Conservation (phyloP, 148 eudicot species). For the Vaccinium vitisidaea region DNA sequence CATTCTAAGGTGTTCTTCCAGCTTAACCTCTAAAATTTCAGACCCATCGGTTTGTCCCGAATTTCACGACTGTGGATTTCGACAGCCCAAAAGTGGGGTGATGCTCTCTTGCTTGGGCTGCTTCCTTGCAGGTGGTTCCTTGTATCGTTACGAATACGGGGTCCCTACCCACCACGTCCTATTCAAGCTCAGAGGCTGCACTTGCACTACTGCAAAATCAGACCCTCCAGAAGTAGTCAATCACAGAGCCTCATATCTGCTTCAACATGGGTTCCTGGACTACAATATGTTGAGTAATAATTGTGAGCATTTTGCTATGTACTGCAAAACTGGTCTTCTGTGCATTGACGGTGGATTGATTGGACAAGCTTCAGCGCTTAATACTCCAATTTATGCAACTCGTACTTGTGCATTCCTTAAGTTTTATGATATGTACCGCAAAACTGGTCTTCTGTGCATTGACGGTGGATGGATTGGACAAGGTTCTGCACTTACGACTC, state of each 20-base stretch:
- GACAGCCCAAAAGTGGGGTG: constrained; percentile 22
- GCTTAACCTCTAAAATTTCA: not conserved
- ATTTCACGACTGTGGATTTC: constrained; percentile 22
- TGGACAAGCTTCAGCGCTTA: not conserved
- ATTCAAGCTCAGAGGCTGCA: constrained; percentile 24
- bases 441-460: constrained; percentile 22
- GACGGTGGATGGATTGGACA: constrained; percentile 17
- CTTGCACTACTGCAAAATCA: constrained; percentile 35
- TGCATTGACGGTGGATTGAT: constrained; percentile 13
- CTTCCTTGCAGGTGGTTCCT: constrained; percentile 17
- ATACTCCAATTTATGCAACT: not conserved
- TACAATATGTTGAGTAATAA: constrained; percentile 21
- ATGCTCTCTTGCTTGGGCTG: constrained; percentile 32
- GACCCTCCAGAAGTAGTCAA: constrained; percentile 24
- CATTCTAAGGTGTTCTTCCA: not conserved
- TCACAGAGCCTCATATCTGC: constrained; percentile 27
- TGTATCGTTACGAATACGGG: constrained; percentile 28
- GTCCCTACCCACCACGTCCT: constrained; percentile 4
- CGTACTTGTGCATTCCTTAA: not conserved
- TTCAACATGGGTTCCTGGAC: constrained; percentile 23
- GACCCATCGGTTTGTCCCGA: constrained; percentile 14
- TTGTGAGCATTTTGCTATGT: constrained; percentile 39
- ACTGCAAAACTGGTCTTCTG: constrained; percentile 31
- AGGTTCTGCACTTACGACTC: not conserved
- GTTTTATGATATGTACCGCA: constrained; percentile 32